Evolutionary conservation across 495 filamentous ascomycete genomes (phyloP).

Genomic region (Chlorociboria aeruginascens): DNA sequence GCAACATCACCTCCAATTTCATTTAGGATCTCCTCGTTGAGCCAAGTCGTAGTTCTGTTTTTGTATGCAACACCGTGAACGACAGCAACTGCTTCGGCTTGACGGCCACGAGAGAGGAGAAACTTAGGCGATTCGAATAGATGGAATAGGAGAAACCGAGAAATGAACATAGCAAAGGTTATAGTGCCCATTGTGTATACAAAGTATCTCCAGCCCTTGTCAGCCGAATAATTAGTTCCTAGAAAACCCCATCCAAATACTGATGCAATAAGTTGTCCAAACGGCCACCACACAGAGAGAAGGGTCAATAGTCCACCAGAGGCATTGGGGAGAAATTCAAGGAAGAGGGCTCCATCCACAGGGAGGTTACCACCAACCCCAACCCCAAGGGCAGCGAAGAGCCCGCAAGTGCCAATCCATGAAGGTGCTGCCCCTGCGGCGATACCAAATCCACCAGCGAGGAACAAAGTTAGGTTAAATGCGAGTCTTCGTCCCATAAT

Average conservation of each 20-base stretch:
- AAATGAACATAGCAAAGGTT: constrained; percentile 57
- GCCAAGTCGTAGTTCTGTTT: constrained; percentile 51
- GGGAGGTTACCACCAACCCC: constrained; percentile 63
- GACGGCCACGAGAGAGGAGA: constrained; percentile 60
- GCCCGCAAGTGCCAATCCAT: constrained; percentile 50
- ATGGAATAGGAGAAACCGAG: constrained; percentile 71
- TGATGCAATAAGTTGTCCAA: constrained; percentile 59
- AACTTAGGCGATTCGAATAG: constrained; percentile 79
- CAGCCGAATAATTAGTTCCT: constrained; percentile 48
- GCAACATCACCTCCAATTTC: constrained; percentile 32
- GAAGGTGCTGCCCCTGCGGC: constrained; percentile 54
- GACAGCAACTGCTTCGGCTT: constrained; percentile 62
- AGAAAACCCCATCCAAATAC: constrained; percentile 72
- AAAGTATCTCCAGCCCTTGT: constrained; percentile 71
- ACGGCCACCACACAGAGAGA: constrained; percentile 70
- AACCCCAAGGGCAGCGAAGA: constrained; percentile 36
- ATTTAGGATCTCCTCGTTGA: constrained; percentile 48
- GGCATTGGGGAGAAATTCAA: constrained; percentile 69
- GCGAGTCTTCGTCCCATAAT: constrained; percentile 58
- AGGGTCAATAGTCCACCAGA: constrained; percentile 68
- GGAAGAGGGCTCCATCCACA: constrained; percentile 66
- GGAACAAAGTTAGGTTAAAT: constrained; percentile 63
- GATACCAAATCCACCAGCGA: constrained; percentile 63
- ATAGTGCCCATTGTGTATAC: constrained; percentile 59
- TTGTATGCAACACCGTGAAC: constrained; percentile 62